A percentile compares a stretch with the other conserved stretches of the same genome.
Evolutionary conservation across 2,329 filamentous ascomycete genomes (phyloP).

Genomic region (Cladosporium oxysporum): DNA sequence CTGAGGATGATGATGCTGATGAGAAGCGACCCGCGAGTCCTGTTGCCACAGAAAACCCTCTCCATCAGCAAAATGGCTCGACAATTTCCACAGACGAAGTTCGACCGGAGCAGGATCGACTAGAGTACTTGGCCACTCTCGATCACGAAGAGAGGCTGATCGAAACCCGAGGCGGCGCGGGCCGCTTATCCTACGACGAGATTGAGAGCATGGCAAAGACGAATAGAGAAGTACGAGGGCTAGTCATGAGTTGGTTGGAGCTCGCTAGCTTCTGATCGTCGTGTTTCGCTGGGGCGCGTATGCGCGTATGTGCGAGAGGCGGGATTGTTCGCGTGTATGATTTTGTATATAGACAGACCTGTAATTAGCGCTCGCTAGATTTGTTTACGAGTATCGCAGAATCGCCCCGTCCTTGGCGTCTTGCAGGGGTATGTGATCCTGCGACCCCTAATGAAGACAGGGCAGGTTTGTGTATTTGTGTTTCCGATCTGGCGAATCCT

Average conservation of each 20-base stretch:
- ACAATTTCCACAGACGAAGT: background rate
- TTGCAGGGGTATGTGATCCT: background rate
- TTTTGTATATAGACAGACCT: background rate
- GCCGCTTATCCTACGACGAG: conserved; percentile 74
- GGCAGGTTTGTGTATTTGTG: background rate
- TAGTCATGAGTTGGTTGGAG: conserved; percentile 90
- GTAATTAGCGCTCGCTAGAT: background rate
- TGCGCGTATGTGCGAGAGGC: background rate
- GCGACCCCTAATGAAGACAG: background rate
- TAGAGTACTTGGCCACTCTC: conserved; percentile 53
- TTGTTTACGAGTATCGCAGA: background rate
- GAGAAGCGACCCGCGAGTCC: background rate
- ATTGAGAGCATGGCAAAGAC: conserved; percentile 72
- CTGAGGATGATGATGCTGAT: conserved; percentile 16
- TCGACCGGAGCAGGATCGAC: conserved; percentile 35
- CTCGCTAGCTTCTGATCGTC: conserved; percentile 47
- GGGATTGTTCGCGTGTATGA: background rate
- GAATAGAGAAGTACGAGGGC: conserved; percentile 68
- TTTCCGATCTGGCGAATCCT: background rate
- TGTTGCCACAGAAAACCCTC: background rate
- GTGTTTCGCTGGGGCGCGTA: background rate
- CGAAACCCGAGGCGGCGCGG: conserved; percentile 71
- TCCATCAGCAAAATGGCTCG: background rate
- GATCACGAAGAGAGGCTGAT: conserved; percentile 70
- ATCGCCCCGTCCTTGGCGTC: background rate